Evolutionary conservation across 177 flowering plant genomes (phyloP).

Genomic region (Vitis hybrid): DNA sequence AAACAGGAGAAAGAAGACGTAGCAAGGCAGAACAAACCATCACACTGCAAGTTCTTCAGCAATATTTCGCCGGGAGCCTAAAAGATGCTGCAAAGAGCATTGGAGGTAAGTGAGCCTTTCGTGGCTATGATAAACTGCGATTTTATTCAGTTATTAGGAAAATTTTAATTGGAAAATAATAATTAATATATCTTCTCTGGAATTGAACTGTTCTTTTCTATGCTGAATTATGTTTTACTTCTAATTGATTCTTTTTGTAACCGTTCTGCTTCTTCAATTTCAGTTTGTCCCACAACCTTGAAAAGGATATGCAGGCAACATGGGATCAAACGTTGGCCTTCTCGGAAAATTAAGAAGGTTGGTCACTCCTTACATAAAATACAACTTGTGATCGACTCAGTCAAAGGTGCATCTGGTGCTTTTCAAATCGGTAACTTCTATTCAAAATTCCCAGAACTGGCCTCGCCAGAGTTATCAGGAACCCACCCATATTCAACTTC

Average conservation of each 20-base stretch:
- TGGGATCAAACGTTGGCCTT: slow-evolving; percentile 97
- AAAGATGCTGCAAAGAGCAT: slow-evolving; percentile 94
- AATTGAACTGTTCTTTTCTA: not conserved
- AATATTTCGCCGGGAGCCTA: slow-evolving; percentile 83
- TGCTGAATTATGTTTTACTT: not conserved
- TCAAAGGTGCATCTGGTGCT: slow-evolving; percentile 70
- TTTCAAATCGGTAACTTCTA: slow-evolving; percentile 66
- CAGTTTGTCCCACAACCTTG: slow-evolving; percentile 94
- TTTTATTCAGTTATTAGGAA: no score
- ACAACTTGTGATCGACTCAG: slow-evolving; percentile 81
- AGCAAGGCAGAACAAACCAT: slow-evolving; percentile 68
- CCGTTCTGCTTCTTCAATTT: slow-evolving; percentile 9
- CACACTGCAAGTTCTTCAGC: slow-evolving; percentile 78
- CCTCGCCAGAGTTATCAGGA: slow-evolving; percentile 49
- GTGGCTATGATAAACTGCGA: no score
- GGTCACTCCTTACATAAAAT: slow-evolving; percentile 78
- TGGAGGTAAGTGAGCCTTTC: slow-evolving; percentile 61
- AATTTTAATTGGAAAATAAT: no score
- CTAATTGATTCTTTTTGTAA: not conserved
- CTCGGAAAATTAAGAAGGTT: slow-evolving; percentile 90
- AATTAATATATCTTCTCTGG: no score
- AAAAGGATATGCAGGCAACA: slow-evolving; percentile 90
- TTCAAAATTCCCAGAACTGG: slow-evolving; percentile 64
- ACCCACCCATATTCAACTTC: slow-evolving; percentile 30
- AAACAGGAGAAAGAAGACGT: slow-evolving; percentile 49